phyloP scores from a whole-genome alignment of 108 stramenopile genomes.

The Cylindrotheca fusiformis region DNA sequence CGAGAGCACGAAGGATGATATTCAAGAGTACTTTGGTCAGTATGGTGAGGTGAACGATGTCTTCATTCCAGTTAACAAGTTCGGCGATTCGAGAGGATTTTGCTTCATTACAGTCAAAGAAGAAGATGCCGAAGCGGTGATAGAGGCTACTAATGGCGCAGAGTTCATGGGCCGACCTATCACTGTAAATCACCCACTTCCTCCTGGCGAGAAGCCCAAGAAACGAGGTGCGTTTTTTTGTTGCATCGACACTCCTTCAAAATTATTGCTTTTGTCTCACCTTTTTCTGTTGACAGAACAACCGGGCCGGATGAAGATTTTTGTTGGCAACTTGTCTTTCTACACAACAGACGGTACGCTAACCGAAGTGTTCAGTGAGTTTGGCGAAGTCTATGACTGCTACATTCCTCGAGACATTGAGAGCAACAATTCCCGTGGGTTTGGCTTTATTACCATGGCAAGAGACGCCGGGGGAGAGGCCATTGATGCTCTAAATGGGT shows the following conservation, averaged over 20 bases:
- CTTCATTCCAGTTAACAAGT: conserved; percentile 48
- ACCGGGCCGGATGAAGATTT: conserved; percentile 47
- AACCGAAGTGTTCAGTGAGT: conserved; percentile 59
- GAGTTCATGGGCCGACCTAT: conserved; percentile 60
- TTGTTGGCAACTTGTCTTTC: conserved; percentile 80
- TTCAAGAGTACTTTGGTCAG: conserved; percentile 57
- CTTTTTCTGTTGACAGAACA: neutral
- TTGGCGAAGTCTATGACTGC: conserved; percentile 70
- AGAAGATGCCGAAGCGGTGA: conserved; percentile 41
- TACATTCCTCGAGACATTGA: conserved; percentile 77
- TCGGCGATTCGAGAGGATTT: conserved; percentile 63
- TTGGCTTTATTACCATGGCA: conserved; percentile 87
- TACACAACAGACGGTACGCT: conserved; percentile 63
- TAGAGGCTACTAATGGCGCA: conserved; percentile 46
- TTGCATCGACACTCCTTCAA: neutral
- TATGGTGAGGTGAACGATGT: conserved; percentile 44
- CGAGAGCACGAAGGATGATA: conserved; percentile 41
- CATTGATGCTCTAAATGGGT: conserved; percentile 70
- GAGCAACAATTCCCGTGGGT: conserved; percentile 70
- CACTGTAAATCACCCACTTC: conserved; percentile 58
- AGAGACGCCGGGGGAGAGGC: conserved; percentile 61
- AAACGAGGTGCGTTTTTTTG: neutral
- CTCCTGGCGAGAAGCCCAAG: conserved; percentile 48
- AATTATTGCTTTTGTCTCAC: neutral
- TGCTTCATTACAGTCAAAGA: conserved; percentile 74